Evolutionary conservation across 768 basidiomycete genomes (phyloP), one percentile per base, ranked within the genome.

Genomic region (Lactarius sp.): DNA sequence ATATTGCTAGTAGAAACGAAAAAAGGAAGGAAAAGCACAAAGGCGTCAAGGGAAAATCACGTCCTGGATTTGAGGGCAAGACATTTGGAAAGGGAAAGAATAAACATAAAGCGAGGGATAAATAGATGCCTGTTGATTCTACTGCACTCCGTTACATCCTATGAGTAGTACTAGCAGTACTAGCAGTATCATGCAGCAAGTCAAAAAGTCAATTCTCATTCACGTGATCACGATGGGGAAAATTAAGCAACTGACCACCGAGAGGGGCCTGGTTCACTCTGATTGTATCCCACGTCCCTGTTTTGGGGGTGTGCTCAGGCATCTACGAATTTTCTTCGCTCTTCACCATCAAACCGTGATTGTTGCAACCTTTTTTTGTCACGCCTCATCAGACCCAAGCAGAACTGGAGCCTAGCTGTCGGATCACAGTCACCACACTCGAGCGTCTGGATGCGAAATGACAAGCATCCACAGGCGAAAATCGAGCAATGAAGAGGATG

Each of bases 21-120:
- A 80, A 88, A 39, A 80, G 81, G 73, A 83, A 80, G 67, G 85
- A 85, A 53, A 85, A 81, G 72, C 76, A 77, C 64, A 85, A 77
- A 80, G 77, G 84, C 68, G 76, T 76, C 66, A 80, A 79, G 68
- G 73, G 71, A 34, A 84, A 84, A 74, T 85, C 85, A 3, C 77
- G 92, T 51, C 92, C 92, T 20, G 92, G 92, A 1, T 94, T 94
- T 70, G 92, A 94, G 73, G 92, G 92, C 39, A 92, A 92, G 72
- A 77, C 85, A 16, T 89, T 90, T 68, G 86, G 86, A 46, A 86
- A 85, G 69, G 73, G 77, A 7, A 76, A 74, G 65, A 72, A 67
- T 34, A 77, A 77, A 61, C 64, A 27, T 31, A 37, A 50, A 7
- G 31, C 13, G n/a, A 36, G 7, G 27, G 27, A 27, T 10, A 41